These are phyloP conservation scores for Wickerhamomyces silvicola DNA, from an alignment of 805 yeast genomes.

Conservation along the genomic window DNA sequence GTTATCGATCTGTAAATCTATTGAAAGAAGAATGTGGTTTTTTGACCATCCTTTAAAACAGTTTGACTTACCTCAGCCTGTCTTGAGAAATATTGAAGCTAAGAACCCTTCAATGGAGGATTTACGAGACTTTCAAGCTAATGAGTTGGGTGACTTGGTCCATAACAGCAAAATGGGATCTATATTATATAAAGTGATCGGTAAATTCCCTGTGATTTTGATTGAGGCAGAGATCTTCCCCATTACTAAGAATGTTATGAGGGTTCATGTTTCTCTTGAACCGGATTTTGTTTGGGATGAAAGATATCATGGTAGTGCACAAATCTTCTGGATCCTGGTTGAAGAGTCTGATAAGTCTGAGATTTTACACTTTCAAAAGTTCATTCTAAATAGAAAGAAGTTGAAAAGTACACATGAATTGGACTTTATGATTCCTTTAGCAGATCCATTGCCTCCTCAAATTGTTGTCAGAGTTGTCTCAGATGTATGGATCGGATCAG, in stretches of 20 bases:
- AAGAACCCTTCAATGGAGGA: slow-evolving; percentile 66
- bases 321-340: slow-evolving; percentile 87
- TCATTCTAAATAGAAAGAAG: slow-evolving; percentile 58
- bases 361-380: slow-evolving; percentile 76
- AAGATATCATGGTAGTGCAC: slow-evolving; percentile 72
- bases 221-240: slow-evolving; percentile 83
- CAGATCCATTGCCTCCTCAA: slow-evolving; percentile 89
- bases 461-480: slow-evolving; percentile 72
- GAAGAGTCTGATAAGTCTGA: slow-evolving; percentile 74
- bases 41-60: slow-evolving; percentile 87
- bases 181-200: slow-evolving; percentile 50
- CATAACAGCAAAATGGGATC: slow-evolving; percentile 76
- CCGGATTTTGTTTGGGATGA: slow-evolving; percentile 87
- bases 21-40: slow-evolving; percentile 83
- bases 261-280: slow-evolving; percentile 62
- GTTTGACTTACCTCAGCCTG: slow-evolving; percentile 69
- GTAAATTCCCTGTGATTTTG: slow-evolving; percentile 69
- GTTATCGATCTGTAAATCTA: slow-evolving; percentile 77
- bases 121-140: slow-evolving; percentile 63
- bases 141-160: slow-evolving; percentile 83
- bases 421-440: slow-evolving; percentile 88
- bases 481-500: slow-evolving; percentile 88
- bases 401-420: slow-evolving; percentile 54
- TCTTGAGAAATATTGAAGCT: slow-evolving; percentile 53
- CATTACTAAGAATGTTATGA: slow-evolving; percentile 77